phyloP scores from a whole-genome alignment of 208 protist species.

The Crithidia bombi region DNA sequence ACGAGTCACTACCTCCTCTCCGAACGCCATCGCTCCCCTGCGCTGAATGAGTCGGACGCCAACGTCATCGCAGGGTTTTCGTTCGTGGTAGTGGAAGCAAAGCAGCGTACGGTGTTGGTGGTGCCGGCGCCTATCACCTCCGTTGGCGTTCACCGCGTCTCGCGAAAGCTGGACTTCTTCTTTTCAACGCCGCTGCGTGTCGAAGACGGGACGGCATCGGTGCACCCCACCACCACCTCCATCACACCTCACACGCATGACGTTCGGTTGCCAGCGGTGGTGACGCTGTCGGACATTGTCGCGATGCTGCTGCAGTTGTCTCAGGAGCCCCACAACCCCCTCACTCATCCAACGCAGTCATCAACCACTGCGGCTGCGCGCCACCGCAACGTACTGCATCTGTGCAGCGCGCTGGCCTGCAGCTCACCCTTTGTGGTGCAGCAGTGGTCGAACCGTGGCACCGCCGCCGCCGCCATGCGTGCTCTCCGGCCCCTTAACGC shows the following conservation, averaged over 20 bases:
- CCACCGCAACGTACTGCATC: slow-evolving; percentile 18
- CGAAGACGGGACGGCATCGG: background rate
- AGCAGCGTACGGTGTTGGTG: slow-evolving; percentile 4
- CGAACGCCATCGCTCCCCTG: slow-evolving; percentile 11
- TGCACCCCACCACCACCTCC: background rate
- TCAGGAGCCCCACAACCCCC: background rate
- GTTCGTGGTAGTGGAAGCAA: slow-evolving; percentile 7
- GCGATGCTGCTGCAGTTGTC: slow-evolving; percentile 6
- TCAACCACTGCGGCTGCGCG: background rate
- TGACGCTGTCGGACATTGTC: slow-evolving; percentile 24
- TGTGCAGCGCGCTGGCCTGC: slow-evolving; percentile 27
- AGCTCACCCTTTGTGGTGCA: slow-evolving; percentile 20
- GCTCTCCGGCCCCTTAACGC: no score
- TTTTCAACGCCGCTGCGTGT: background rate
- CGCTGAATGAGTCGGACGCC: slow-evolving; percentile 2
- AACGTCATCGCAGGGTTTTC: slow-evolving; percentile 10
- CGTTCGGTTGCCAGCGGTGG: background rate
- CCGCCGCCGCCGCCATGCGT: background rate
- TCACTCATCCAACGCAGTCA: background rate
- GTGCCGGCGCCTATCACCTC: slow-evolving; percentile 10
- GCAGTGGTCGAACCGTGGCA: slow-evolving; percentile 30
- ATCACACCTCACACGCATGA: background rate
- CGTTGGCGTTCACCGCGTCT: background rate
- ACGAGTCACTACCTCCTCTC: slow-evolving; percentile 19
- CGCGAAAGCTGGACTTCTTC: slow-evolving; percentile 13